These are phyloP conservation scores for Polygonum maritimum DNA, from an alignment of 148 eudicot genomes.

Conservation along the genomic window DNA sequence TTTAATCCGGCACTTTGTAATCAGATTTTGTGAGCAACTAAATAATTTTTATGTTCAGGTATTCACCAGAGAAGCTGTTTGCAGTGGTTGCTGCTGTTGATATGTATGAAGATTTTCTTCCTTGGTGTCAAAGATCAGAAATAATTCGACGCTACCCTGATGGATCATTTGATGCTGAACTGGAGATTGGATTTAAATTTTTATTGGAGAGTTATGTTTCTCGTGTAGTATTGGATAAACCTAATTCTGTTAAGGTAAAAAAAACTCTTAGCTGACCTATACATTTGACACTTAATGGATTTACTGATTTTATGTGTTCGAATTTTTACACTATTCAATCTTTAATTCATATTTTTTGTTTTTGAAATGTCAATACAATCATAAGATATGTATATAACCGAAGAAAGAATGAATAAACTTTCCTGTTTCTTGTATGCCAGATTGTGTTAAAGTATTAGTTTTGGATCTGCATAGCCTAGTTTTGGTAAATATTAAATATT, in stretches of 20 bases:
- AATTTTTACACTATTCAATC: neutral
- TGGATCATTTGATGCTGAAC: conserved; percentile 96
- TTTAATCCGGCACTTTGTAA: neutral
- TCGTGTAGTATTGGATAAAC: conserved; percentile 60
- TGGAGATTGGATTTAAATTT: conserved; percentile 85
- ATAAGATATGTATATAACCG: neutral
- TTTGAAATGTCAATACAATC: neutral
- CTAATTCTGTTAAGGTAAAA: conserved; percentile 58
- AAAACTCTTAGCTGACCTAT: neutral
- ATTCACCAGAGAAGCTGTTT: conserved; percentile 85
- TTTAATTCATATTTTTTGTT: neutral
- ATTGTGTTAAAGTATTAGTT: neutral
- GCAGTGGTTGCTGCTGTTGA: conserved; percentile 97
- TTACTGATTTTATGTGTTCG: neutral
- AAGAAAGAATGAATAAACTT: neutral
- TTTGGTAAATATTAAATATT: neutral
- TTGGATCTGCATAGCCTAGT: neutral
- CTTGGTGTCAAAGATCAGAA: conserved; percentile 89
- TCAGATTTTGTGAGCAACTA: neutral
- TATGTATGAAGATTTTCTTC: conserved; percentile 80
- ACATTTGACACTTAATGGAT: neutral
- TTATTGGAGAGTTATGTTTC: conserved; percentile 87
- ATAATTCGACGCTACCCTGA: conserved; percentile 52
- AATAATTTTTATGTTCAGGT: conserved; percentile 26
- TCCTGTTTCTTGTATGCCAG: neutral